Base-by-base conservation (phyloP, 1,284 basidiomycete genomes). In the Rhodotorula glutinis region DNA sequence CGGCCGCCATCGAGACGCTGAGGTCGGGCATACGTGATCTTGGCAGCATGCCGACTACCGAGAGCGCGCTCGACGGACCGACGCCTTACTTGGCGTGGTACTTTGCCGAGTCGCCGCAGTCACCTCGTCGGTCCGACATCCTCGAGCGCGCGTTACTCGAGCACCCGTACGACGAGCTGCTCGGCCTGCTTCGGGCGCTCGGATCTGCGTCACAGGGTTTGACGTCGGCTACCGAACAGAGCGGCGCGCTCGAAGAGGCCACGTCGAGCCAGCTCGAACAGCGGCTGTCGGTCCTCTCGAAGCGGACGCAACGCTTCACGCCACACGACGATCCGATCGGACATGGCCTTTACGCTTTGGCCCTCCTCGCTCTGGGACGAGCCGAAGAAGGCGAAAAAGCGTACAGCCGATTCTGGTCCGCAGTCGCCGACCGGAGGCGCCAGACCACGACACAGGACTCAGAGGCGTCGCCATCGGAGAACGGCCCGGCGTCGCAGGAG, bases 131-230 rank as follows among this genome's bases (percentile, higher is more conserved):
- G 7, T 13, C 43, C 21, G 10, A 3, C 13, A 54, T 70, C 17
- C 65, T 70, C 27, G 16, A n/a, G 4, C 25, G 3, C 2, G 69
- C 69, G 29, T 17, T 19, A 14, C 2, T 3, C 14, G 47, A 59
- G 21, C 56, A 67, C 33, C 53, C 63, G 19, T 27, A 57, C 40
- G 61, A 67, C 54, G 60, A 62, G 2, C 52, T 70, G 27, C 21
- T 67, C 21, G 14, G 29, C 19, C 21, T 65, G 19, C 63, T 70
- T 21, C 51, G 53, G 56, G 55, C 62, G 7, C 25, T 67, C 57
- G 52, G 55, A 21, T 11, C 29, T 8, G n/a, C 57, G 9, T n/a
- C n/a, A 0, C 41, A 7, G 33, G 7, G 33, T 5, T 11, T 38
- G 33, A n/a, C 33, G 7, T 38, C 33, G 11, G 33, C 2, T n/a